phyloP scores from a whole-genome alignment of 768 basidiomycete species.

The Hericium rajendrae region DNA sequence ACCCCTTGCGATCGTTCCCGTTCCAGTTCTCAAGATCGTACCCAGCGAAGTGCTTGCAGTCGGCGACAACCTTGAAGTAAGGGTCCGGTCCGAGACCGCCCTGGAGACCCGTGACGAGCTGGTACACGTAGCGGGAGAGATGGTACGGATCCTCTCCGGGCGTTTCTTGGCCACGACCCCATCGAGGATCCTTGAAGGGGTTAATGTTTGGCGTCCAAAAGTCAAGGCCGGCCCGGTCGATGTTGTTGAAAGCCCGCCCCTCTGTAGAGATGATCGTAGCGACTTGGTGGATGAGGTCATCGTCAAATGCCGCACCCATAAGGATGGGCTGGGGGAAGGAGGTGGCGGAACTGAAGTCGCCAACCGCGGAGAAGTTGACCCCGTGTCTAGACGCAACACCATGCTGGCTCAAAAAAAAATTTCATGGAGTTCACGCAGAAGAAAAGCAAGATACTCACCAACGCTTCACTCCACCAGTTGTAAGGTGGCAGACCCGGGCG shows the following conservation, averaged over 20 bases:
- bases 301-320: constrained; percentile 47
- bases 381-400: constrained; percentile 46
- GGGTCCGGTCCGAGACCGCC: constrained; percentile 45
- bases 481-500: constrained; percentile 48
- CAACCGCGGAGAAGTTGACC: constrained; percentile 37
- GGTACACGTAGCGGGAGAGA: constrained; percentile 41
- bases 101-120: constrained; percentile 45
- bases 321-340: constrained; percentile 51
- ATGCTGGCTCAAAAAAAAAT: constrained; percentile 26
- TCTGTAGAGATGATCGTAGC: constrained; percentile 47
- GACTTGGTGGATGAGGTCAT: constrained; percentile 38
- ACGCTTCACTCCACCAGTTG: constrained; percentile 52
- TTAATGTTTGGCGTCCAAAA: constrained; percentile 46
- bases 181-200: constrained; percentile 52
- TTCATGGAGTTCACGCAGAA: background rate
- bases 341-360: constrained; percentile 47
- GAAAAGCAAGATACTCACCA: constrained; percentile 25
- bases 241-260: constrained; percentile 49
- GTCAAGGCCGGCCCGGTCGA: constrained; percentile 37
- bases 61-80: constrained; percentile 41
- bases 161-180: constrained; percentile 55
- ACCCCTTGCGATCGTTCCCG: constrained; percentile 37
- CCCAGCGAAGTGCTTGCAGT: constrained; percentile 53
- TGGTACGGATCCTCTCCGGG: constrained; percentile 53
- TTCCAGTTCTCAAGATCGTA: constrained; percentile 55